Percentiles rank a stretch among this genome's conserved stretches.
phyloP scores from a whole-genome alignment of 176 grass and related monocot genomes.

The Puya raimondii region DNA sequence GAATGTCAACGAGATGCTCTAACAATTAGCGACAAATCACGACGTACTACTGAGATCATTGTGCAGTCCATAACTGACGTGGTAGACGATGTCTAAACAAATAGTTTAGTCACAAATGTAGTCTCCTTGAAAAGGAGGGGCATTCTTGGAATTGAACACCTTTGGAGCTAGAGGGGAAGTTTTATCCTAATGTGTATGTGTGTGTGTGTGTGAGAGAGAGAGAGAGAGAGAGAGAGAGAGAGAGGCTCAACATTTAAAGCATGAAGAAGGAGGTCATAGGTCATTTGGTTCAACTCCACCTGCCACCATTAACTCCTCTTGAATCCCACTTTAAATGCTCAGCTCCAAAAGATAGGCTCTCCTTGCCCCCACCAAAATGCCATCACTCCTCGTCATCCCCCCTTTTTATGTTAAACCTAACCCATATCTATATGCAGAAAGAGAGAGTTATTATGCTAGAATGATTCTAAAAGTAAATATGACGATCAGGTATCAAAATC shows the following conservation, averaged over 20 bases:
- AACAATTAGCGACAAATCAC: no score
- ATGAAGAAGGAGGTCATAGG: slow-evolving; percentile 34
- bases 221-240: neutral
- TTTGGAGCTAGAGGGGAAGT: neutral
- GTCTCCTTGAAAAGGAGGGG: neutral
- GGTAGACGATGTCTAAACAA: no score
- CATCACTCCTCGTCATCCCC: slow-evolving; percentile 5
- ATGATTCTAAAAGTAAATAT: no score
- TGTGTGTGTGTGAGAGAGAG: slow-evolving; percentile 9
- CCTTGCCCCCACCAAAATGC: neutral
- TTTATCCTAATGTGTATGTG: neutral
- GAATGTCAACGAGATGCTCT: no score
- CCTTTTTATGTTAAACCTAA: slow-evolving; percentile 2
- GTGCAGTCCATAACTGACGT: no score
- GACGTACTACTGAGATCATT: no score
- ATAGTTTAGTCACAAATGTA: neutral
- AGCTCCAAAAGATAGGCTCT: slow-evolving; percentile 15
- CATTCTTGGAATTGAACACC: neutral
- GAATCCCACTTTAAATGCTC: slow-evolving; percentile 39
- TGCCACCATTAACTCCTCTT: slow-evolving; percentile 40
- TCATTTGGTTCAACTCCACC: slow-evolving; percentile 22
- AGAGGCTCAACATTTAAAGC: slow-evolving; percentile 37
- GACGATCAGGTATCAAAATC: no score
- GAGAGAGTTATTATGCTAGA: neutral
- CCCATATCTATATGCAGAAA: neutral